Conservation (phyloP, 2,329 filamentous ascomycete species). For the Aureobasidium namibiae region DNA sequence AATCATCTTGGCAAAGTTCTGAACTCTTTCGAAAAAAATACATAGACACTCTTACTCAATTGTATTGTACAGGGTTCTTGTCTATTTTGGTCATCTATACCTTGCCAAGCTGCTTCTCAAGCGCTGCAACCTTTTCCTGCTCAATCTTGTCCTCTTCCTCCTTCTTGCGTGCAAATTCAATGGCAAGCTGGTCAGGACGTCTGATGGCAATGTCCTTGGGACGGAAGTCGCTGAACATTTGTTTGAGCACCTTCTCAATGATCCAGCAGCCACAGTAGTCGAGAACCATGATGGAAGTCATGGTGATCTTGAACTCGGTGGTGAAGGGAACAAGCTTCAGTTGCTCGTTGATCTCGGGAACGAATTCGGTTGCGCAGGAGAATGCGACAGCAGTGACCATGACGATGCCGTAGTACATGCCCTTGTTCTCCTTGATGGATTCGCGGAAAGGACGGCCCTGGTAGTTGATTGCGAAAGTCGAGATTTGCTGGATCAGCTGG, state of each 20-base stretch:
- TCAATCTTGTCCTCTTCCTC: slow-evolving; percentile 34
- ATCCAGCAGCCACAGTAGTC: slow-evolving; percentile 83
- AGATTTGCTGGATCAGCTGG: slow-evolving; percentile 97
- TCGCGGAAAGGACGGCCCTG: slow-evolving; percentile 97
- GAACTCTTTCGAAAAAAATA: not conserved
- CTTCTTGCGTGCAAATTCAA: slow-evolving; percentile 62
- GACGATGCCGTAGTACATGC: slow-evolving; percentile 96
- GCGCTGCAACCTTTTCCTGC: slow-evolving; percentile 25
- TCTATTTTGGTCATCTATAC: slow-evolving; percentile 14
- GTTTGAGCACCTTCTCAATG: slow-evolving; percentile 81
- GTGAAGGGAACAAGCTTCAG: slow-evolving; percentile 88
- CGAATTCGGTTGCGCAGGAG: slow-evolving; percentile 86
- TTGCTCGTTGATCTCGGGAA: slow-evolving; percentile 90
- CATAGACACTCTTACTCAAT: not conserved
- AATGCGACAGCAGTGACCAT: slow-evolving; percentile 87
- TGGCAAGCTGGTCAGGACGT: slow-evolving; percentile 74
- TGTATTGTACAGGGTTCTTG: not conserved
- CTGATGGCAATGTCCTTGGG: slow-evolving; percentile 89
- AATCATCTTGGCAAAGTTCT: not conserved
- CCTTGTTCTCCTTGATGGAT: slow-evolving; percentile 86
- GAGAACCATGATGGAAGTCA: slow-evolving; percentile 75
- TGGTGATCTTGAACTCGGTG: slow-evolving; percentile 76
- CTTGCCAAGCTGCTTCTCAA: slow-evolving; percentile 26
- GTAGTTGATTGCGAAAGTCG: slow-evolving; percentile 98
- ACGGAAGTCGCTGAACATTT: slow-evolving; percentile 78